Percentiles rank a stretch among this genome's conserved stretches.
These are phyloP conservation scores for Schwanniomyces occidentalis DNA, from an alignment of 805 yeast genomes.

Conservation along the genomic window DNA sequence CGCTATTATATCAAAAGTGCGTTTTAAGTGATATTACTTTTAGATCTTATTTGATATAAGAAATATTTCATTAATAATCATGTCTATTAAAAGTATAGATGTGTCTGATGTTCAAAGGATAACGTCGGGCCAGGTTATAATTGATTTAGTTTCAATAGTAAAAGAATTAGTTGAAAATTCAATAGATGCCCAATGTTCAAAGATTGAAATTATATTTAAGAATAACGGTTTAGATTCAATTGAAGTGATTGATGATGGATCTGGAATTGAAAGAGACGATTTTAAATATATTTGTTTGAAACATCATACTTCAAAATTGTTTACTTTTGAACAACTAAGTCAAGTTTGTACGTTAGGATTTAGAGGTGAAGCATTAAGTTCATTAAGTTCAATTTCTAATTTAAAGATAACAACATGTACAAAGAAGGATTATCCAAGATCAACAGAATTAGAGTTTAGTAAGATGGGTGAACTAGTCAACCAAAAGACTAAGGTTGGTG, in stretches of 20 bases:
- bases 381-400: slow-evolving; percentile 58
- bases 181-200: slow-evolving; percentile 72
- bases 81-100: slow-evolving; percentile 27
- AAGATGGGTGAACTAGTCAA: slow-evolving; percentile 50
- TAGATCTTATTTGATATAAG: too few relatives aligned
- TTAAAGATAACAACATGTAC: slow-evolving; percentile 54
- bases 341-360: slow-evolving; percentile 63
- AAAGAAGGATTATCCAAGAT: slow-evolving; percentile 51
- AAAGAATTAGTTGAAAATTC: slow-evolving; percentile 89
- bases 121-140: slow-evolving; percentile 92
- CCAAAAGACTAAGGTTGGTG: slow-evolving; percentile 42
- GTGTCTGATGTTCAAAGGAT: slow-evolving; percentile 64
- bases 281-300: slow-evolving; percentile 55
- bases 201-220: slow-evolving; percentile 65
- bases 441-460: slow-evolving; percentile 55
- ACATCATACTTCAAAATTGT: slow-evolving; percentile 68
- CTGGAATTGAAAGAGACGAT: slow-evolving; percentile 57
- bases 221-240: slow-evolving; percentile 74
- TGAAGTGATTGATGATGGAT: slow-evolving; percentile 69
- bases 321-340: slow-evolving; percentile 53
- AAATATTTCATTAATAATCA: slow-evolving; percentile 6
- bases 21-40: too few relatives aligned
- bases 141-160: slow-evolving; percentile 71
- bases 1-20: too few relatives aligned
- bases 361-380: slow-evolving; percentile 79